These are phyloP conservation scores for Epichloe elymi DNA, from an alignment of 2,329 filamentous ascomycete species.

Conservation along the genomic window DNA sequence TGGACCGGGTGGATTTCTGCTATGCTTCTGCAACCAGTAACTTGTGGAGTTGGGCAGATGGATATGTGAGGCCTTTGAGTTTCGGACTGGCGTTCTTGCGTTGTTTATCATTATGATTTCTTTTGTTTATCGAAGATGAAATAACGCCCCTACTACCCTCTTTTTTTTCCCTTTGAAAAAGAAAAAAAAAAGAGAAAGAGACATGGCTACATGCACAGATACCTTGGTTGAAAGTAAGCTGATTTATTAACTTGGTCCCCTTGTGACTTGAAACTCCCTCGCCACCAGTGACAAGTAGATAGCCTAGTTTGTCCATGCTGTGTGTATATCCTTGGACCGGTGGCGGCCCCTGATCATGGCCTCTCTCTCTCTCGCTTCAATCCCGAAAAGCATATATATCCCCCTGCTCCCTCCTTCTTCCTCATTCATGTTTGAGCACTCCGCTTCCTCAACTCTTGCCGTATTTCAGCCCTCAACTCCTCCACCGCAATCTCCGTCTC, in stretches of 20 bases:
- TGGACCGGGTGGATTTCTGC: background rate
- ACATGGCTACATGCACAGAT: slow-evolving; percentile 23
- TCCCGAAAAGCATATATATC: too few relatives aligned
- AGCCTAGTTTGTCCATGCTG: too few relatives aligned
- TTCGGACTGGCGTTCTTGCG: slow-evolving; percentile 6
- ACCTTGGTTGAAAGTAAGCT: slow-evolving; percentile 15
- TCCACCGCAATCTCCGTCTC: slow-evolving; percentile 82
- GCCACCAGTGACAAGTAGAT: background rate
- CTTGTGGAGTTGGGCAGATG: background rate
- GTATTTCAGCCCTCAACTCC: slow-evolving; percentile 50
- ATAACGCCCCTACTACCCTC: slow-evolving; percentile 9
- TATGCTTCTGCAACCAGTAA: background rate
- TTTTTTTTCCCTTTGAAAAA: slow-evolving; percentile 20
- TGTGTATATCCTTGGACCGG: too few relatives aligned
- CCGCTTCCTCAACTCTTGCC: slow-evolving; percentile 42
- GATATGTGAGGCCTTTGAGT: background rate
- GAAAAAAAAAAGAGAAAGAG: slow-evolving; percentile 10
- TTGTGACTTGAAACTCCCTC: background rate
- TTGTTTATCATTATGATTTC: slow-evolving; percentile 13
- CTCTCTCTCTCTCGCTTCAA: too few relatives aligned
- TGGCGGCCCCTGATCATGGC: too few relatives aligned
- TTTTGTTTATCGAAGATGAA: slow-evolving; percentile 12
- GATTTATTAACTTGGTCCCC: background rate
- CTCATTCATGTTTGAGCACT: background rate
- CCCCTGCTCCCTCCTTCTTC: too few relatives aligned